These are phyloP conservation scores for Dacryopinax spathularia DNA, from an alignment of 768 basidiomycete genomes.

Conservation along the genomic window DNA sequence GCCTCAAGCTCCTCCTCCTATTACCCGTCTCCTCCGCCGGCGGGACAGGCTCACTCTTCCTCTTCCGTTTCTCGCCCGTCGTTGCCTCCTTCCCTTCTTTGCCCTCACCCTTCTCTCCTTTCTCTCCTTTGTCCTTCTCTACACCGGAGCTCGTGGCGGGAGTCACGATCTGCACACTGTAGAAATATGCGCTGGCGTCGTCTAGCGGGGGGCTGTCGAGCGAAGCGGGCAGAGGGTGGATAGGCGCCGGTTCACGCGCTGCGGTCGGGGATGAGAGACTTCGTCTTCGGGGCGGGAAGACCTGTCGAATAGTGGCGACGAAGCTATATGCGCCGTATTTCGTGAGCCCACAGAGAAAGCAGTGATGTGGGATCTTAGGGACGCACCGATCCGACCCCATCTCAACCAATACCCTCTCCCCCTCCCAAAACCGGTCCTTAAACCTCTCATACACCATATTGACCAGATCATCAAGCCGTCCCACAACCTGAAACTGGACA, in stretches of 20 bases:
- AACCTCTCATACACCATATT: slow-evolving; percentile 92
- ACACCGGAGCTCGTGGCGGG: neutral
- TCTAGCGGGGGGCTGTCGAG: slow-evolving; percentile 51
- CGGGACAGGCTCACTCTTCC: neutral
- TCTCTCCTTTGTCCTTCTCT: neutral
- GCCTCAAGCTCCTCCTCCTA: slow-evolving; percentile 1
- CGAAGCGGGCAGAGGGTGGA: neutral
- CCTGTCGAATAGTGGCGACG: neutral
- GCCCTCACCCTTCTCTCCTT: too few species aligned
- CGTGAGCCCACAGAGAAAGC: neutral
- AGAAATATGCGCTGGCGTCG: slow-evolving; percentile 69
- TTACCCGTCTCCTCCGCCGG: slow-evolving; percentile 1
- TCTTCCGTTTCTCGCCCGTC: neutral
- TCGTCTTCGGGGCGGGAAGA: slow-evolving; percentile 23
- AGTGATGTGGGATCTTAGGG: neutral
- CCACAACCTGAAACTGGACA: slow-evolving; percentile 98
- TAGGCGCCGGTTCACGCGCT: slow-evolving; percentile 14
- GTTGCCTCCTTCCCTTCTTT: neutral
- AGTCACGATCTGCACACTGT: slow-evolving; percentile 65
- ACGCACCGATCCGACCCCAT: slow-evolving; percentile 68
- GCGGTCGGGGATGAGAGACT: slow-evolving; percentile 14
- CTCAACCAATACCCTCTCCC: slow-evolving; percentile 84
- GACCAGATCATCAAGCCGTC: slow-evolving; percentile 85
- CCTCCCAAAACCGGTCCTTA: slow-evolving; percentile 85
- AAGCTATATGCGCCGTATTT: neutral